Conservation (phyloP, 2,329 filamentous ascomycete species). For the Corinectria fuckeliana region DNA sequence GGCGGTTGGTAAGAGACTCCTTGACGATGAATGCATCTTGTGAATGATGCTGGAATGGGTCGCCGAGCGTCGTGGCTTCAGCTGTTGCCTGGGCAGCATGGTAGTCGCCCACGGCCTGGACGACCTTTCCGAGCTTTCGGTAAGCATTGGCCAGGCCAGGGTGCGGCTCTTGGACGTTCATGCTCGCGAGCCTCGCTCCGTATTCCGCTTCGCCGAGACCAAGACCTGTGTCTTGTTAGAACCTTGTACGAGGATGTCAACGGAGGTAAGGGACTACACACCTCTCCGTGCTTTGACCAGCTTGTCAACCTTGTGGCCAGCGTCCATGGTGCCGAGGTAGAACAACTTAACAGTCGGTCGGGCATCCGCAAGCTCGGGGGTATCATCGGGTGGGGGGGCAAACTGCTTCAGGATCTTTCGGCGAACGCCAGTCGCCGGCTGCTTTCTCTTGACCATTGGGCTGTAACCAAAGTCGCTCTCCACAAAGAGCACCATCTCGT, state of each 20-base stretch:
- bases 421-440: constrained; percentile 93
- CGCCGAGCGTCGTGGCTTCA: constrained; percentile 92
- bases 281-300: constrained; percentile 91
- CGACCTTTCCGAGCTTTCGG: constrained; percentile 90
- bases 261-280: constrained; percentile 49
- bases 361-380: constrained; percentile 88
- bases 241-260: background rate
- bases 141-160: constrained; percentile 87
- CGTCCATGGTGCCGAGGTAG: constrained; percentile 93
- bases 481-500: constrained; percentile 98
- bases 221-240: constrained; percentile 66
- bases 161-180: constrained; percentile 91
- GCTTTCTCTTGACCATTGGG: constrained; percentile 92
- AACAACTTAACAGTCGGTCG: constrained; percentile 93
- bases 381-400: constrained; percentile 95
- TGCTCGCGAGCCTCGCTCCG: constrained; percentile 84
- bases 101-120: constrained; percentile 93
- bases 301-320: constrained; percentile 95
- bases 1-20: constrained; percentile 95
- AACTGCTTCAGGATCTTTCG: constrained; percentile 98
- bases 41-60: constrained; percentile 93
- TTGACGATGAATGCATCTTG: constrained; percentile 97
- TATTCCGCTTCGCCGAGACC: constrained; percentile 93
- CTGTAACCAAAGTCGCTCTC: constrained; percentile 99
- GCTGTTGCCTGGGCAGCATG: constrained; percentile 96